These are phyloP conservation scores for Lachnellula subtilissima DNA, from an alignment of 2,329 filamentous ascomycete species.

Conservation along the genomic window DNA sequence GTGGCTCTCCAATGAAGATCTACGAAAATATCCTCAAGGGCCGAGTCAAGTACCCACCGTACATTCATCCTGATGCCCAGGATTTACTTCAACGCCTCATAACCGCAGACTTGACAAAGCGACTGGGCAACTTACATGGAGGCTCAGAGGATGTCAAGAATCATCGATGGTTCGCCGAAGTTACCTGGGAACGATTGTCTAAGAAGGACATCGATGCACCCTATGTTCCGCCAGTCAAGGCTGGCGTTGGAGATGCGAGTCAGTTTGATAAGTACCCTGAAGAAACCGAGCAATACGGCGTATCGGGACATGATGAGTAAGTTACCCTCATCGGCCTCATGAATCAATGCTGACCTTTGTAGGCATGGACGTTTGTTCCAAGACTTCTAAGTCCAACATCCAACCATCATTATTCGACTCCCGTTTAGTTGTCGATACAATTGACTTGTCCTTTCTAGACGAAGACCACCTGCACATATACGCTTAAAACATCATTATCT, in stretches of 20 bases:
- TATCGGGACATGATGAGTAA: slow-evolving; percentile 76
- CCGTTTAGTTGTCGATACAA: not conserved
- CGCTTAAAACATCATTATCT: not conserved
- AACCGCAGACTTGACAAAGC: slow-evolving; percentile 90
- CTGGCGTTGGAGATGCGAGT: slow-evolving; percentile 89
- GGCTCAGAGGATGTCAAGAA: slow-evolving; percentile 90
- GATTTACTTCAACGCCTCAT: slow-evolving; percentile 90
- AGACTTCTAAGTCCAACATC: not conserved
- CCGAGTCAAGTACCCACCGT: slow-evolving; percentile 92
- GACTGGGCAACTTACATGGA: slow-evolving; percentile 87
- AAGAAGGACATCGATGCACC: slow-evolving; percentile 98
- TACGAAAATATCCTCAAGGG: slow-evolving; percentile 99
- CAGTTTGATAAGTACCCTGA: slow-evolving; percentile 98
- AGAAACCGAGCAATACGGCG: slow-evolving; percentile 88
- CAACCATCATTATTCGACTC: not conserved
- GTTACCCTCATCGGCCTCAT: slow-evolving; percentile 37
- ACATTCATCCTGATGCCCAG: slow-evolving; percentile 91
- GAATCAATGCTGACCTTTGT: not conserved
- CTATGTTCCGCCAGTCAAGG: slow-evolving; percentile 92
- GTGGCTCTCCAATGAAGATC: slow-evolving; percentile 96
- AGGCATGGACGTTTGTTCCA: slow-evolving; percentile 4
- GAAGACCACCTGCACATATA: slow-evolving; percentile 1
- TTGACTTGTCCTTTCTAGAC: not conserved
- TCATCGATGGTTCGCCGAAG: slow-evolving; percentile 94
- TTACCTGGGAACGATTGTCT: slow-evolving; percentile 91